phyloP scores from a whole-genome alignment of 371 early-diverging fungal genomes.

The Synchytrium microbalum region DNA sequence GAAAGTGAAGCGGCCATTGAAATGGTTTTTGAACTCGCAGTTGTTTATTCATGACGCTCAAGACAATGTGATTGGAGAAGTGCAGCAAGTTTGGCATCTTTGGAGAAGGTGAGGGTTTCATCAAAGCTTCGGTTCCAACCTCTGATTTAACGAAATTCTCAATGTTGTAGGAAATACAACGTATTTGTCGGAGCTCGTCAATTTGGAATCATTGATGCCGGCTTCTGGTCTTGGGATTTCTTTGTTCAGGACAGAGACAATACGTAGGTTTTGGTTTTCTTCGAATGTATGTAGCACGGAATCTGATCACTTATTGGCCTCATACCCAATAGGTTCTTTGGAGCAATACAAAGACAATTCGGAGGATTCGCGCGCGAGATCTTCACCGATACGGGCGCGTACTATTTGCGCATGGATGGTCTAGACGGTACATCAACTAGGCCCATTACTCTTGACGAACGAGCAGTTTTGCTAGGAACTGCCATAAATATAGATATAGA shows the following conservation, averaged over 20 bases:
- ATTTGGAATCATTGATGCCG: conserved; percentile 73
- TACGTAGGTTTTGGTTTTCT: conserved; percentile 52
- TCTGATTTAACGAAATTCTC: too few species aligned
- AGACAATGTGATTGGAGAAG: conserved; percentile 63
- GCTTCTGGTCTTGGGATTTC: conserved; percentile 77
- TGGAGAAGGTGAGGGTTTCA: conserved; percentile 57
- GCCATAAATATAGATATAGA: conserved; percentile 88
- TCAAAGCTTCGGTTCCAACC: background rate
- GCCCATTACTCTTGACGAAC: too few species aligned
- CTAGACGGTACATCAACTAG: too few species aligned
- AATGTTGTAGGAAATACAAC: background rate
- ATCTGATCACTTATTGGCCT: too few species aligned
- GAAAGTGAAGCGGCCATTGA: conserved; percentile 64
- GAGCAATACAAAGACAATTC: too few species aligned
- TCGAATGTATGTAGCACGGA: too few species aligned
- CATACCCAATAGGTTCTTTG: too few species aligned
- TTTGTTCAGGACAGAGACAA: conserved; percentile 57
- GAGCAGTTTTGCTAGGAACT: conserved; percentile 75
- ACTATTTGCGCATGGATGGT: too few species aligned
- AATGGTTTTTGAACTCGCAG: conserved; percentile 66
- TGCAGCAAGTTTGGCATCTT: conserved; percentile 83
- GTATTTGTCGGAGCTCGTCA: conserved; percentile 31
- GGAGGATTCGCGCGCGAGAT: too few species aligned
- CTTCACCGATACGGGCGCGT: too few species aligned
- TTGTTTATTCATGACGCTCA: conserved; percentile 53